Evolutionary conservation across 306 rosid species (phyloP), one percentile per base, ranked within the genome.

Genomic region (Sophora flavescens): DNA sequence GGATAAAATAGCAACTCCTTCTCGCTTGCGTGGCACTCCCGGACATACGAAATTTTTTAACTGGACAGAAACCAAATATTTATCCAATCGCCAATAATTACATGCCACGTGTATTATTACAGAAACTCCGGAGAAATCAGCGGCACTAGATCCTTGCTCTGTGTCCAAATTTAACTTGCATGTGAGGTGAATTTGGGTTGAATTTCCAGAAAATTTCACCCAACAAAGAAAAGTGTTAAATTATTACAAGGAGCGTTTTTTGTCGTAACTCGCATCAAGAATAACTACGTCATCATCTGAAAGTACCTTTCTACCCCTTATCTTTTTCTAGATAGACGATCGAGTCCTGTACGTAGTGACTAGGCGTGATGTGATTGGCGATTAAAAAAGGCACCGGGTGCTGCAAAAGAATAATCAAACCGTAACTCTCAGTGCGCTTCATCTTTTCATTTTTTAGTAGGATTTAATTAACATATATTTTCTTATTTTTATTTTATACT

Each of bases 171-270:
- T 75, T 69, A 81, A 72, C 71, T 79, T 61, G 75, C 86, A 84
- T 91, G 83, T 83, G 50, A 51, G 82, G 74, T 78, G 91, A 85
- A 90, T 90, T 90, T 90, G 79, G 80, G 81, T 77, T 85, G 88
- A 85, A 90, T 88, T 87, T 85, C 79, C 61, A 78, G 76, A 78
- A 63, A 87, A 88, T 91, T 87, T 88, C 86, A 91, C 80, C 80
- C 14, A 71, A 75, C 68, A 8, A 45, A 59, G 33, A 56, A 80
- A 74, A 45, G 68, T 33, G 69, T 80, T 56, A 63, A 70, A 80
- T 56, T 57, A 66, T 38, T 45, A 47, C 48, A 36, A 58, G 57
- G 44, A 73, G 66, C 15, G 52, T 48, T 64, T 63, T 63, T 63
- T 80, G 80, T 80, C 84, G 84, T 66, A 18, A 58, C 65, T 47